Base-by-base conservation (phyloP, 1,139 yeast genomes). In the Hyphopichia burtonii region DNA sequence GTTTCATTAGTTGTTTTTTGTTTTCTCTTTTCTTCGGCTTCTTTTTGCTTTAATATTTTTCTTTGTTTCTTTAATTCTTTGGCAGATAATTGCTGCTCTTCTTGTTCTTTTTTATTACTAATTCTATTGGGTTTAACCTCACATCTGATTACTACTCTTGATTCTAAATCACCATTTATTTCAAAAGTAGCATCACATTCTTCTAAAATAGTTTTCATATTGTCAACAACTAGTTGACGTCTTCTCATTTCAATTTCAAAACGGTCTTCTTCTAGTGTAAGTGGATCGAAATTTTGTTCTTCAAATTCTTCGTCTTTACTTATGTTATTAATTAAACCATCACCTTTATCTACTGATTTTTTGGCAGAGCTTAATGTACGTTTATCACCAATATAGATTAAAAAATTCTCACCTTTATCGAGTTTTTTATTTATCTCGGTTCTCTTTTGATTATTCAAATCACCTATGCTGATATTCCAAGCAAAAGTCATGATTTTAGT, bases 401-500 rank as follows among this genome's bases (percentile, higher is more conserved):
- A 51, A 40, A 72, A 68, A 41, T 56, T 62, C 34, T 68, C 73
- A 2, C 67, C 70, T 41, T 65, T 70, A 14, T 49, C 48, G 10
- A 70, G 46, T n/a, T 64, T 48, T 20, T 61, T 62, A 38, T 51
- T 47, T 20, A 73, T 65, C 47, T 72, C 78, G 4, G 53, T 50
- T 34, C 45, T 54, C 49, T 72, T 73, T 46, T 73, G 78, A 43
- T 64, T 58, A 34, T 52, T 56, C 48, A 73, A 63, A 52, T 73
- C 78, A 34, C 71, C 59, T 15, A 59, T 44, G 45, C 70, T 68
- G 34, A 73, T 72, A 39, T 60, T 59, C 77, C 77, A 73, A 18
- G 64, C 58, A 8, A 72, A 50, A 5, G 61, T 54, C 22, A 71
- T 48, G 5, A 61, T 49, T 46, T 67, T 71, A n/a, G 66, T 56